Conservation (phyloP, 345 rosid genomes). For the Turnera subulata region DNA sequence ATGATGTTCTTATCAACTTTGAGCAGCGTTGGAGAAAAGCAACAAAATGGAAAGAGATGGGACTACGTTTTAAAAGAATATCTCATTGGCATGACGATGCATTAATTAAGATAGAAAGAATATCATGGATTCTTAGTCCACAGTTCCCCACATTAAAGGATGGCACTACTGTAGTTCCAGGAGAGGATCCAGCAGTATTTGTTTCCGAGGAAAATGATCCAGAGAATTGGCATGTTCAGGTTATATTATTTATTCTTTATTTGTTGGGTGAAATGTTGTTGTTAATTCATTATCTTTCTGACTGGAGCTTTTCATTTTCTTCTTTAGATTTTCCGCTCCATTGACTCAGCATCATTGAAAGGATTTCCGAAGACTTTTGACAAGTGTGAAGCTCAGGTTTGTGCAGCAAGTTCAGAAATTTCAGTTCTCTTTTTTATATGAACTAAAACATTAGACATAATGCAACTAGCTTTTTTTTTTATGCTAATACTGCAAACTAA, state of each 20-base stretch:
- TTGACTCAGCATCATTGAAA: conserved; percentile 74
- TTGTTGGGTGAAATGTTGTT: neutral
- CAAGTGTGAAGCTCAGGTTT: conserved; percentile 45
- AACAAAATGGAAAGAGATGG: conserved; percentile 70
- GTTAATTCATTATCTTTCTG: neutral
- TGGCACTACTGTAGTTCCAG: conserved; percentile 46
- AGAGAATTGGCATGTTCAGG: conserved; percentile 93
- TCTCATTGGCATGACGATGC: conserved; percentile 77
- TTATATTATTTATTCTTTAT: conserved; percentile 18
- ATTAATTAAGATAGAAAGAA: conserved; percentile 74
- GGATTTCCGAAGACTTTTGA: conserved; percentile 63
- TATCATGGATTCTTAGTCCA: conserved; percentile 94
- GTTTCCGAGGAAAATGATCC: conserved; percentile 54
- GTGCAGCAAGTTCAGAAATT: conserved; percentile 14
- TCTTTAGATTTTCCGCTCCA: conserved; percentile 72
- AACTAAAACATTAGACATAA: too few relatives aligned
- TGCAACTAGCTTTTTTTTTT: too few relatives aligned
- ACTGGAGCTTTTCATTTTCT: neutral
- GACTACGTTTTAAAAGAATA: conserved; percentile 52
- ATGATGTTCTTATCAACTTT: conserved; percentile 61
- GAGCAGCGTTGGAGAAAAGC: conserved; percentile 96
- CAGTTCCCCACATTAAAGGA: conserved; percentile 20
- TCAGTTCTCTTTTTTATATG: conserved; percentile 4
- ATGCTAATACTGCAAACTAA: too few relatives aligned
- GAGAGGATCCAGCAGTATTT: conserved; percentile 44